These are phyloP conservation scores for Aphanomyces euteiches DNA, from an alignment of 352 stramenopile genomes.

Conservation along the genomic window DNA sequence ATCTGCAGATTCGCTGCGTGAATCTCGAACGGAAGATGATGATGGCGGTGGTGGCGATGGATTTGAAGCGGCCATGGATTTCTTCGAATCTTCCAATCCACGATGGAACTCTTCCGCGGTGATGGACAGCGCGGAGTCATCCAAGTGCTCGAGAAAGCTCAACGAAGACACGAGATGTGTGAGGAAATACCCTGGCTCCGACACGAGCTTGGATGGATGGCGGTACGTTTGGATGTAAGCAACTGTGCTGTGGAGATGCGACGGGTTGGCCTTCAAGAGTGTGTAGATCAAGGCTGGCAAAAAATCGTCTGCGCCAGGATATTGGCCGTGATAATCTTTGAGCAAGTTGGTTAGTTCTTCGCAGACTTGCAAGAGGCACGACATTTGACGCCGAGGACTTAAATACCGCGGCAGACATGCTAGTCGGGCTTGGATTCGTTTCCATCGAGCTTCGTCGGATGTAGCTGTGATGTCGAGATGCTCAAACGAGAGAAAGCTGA, in stretches of 20 bases:
- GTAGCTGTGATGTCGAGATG: constrained; percentile 79
- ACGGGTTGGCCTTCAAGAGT: constrained; percentile 80
- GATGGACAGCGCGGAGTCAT: constrained; percentile 68
- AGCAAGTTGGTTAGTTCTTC: constrained; percentile 69
- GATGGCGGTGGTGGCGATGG: not conserved
- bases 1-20: not conserved
- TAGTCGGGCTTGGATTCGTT: constrained; percentile 44
- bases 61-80: constrained; percentile 17
- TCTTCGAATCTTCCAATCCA: constrained; percentile 44
- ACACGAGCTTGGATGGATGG: constrained; percentile 63
- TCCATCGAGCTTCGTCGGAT: constrained; percentile 42
- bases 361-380: constrained; percentile 69
- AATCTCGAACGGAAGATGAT: not conserved
- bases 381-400: constrained; percentile 83
- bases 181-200: constrained; percentile 90
- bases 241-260: constrained; percentile 79
- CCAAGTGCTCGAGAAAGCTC: constrained; percentile 72
- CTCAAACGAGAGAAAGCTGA: constrained; percentile 76
- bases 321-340: constrained; percentile 39
- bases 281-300: constrained; percentile 89
- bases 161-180: constrained; percentile 85
- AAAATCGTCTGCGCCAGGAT: constrained; percentile 89
- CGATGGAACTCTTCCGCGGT: constrained; percentile 67
- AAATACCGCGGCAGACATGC: constrained; percentile 45
- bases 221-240: constrained; percentile 85